Evolutionary conservation across 441 rosid genomes (phyloP).

Genomic region (Gossypium schwendimanii): DNA sequence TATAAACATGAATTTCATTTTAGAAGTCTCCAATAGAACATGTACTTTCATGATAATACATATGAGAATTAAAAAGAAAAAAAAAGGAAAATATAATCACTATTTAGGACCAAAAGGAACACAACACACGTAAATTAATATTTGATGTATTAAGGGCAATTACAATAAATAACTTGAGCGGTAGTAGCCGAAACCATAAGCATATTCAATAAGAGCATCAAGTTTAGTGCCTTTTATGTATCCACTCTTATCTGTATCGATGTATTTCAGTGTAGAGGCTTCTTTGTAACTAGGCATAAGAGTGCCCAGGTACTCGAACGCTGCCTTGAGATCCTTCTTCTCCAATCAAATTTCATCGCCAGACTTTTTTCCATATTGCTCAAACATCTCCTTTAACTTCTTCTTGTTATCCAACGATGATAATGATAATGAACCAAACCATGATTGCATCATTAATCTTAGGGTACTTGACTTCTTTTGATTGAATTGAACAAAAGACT

Average conservation of each 20-base stretch:
- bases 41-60: no score
- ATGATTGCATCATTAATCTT: background rate
- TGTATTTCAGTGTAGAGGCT: constrained; percentile 9
- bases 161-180: no score
- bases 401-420: background rate
- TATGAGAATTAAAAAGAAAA: no score
- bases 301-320: constrained; percentile 9
- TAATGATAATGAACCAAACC: background rate
- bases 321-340: constrained; percentile 15
- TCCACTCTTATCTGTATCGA: constrained; percentile 15
- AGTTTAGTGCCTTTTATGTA: background rate
- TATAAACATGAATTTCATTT: no score
- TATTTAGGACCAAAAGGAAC: no score
- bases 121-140: no score
- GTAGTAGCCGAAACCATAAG: background rate
- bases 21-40: no score
- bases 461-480: background rate
- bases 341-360: background rate
- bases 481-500: background rate
- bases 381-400: constrained; percentile 18
- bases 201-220: constrained; percentile 3
- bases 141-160: no score
- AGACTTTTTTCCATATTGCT: background rate
- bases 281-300: constrained; percentile 17
- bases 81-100: no score